Conservation (phyloP, 1,139 yeast species). For the Hansenula lynferdii region DNA sequence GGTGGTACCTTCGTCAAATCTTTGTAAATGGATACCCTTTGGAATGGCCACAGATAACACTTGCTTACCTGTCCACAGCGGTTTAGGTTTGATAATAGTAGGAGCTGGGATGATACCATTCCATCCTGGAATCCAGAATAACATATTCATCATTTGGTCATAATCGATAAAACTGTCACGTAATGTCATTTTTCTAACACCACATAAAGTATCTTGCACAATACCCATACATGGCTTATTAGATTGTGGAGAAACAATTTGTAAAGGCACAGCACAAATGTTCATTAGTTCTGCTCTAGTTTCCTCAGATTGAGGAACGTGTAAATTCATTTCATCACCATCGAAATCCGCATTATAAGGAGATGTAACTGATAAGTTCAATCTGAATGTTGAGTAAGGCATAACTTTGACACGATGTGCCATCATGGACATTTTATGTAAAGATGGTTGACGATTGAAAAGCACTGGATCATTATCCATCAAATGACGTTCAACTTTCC, state of each 20-base stretch:
- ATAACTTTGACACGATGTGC: conserved; percentile 98
- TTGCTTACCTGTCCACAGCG: conserved; percentile 98
- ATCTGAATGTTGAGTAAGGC: conserved; percentile 98
- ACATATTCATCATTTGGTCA: conserved; percentile 93
- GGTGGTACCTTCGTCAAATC: conserved; percentile 90
- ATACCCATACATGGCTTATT: conserved; percentile 99
- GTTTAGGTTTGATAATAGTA: conserved; percentile 89
- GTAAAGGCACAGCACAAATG: conserved; percentile 94
- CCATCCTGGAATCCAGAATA: conserved; percentile 99
- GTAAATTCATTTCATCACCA: conserved; percentile 99
- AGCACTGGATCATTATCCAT: conserved; percentile 97
- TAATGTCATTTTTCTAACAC: conserved; percentile 91
- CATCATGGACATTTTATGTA: conserved; percentile 99
- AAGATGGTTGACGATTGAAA: conserved; percentile 98
- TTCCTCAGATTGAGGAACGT: conserved; percentile 98
- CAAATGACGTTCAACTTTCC: conserved; percentile 98
- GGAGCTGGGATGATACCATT: conserved; percentile 99
- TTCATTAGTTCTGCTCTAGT: conserved; percentile 95
- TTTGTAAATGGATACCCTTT: conserved; percentile 87
- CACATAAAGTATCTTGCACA: conserved; percentile 98
- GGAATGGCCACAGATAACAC: conserved; percentile 91
- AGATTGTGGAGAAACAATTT: conserved; percentile 97
- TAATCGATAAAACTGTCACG: conserved; percentile 86
- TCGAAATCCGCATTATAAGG: conserved; percentile 99
- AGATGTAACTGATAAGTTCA: conserved; percentile 93